Conservation (phyloP, 2,329 filamentous ascomycete genomes). For the Aureobasidium leucospermi region DNA sequence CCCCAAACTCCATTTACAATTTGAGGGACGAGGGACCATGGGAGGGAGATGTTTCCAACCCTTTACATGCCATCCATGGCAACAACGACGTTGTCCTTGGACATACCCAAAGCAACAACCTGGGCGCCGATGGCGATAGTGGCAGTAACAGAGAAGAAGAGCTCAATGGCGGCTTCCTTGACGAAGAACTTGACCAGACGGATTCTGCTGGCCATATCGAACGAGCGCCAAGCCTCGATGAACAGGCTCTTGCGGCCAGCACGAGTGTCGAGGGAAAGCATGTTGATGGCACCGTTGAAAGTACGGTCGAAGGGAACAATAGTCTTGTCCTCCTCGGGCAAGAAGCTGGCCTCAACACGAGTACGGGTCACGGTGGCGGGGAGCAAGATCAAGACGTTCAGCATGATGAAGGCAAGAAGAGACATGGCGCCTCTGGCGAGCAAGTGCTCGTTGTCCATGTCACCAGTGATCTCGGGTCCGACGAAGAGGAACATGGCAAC, state of each 20-base stretch:
- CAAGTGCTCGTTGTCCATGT: slow-evolving; percentile 25
- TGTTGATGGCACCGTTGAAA: slow-evolving; percentile 64
- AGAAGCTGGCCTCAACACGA: slow-evolving; percentile 79
- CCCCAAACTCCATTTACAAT: slow-evolving; percentile 5
- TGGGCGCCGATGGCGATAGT: slow-evolving; percentile 19
- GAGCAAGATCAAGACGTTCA: slow-evolving; percentile 63
- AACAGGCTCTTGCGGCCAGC: slow-evolving; percentile 47
- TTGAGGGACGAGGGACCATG: background rate
- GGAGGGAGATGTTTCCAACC: background rate
- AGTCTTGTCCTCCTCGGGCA: slow-evolving; percentile 72
- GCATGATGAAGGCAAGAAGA: slow-evolving; percentile 29
- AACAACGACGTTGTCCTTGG: background rate
- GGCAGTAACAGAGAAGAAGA: slow-evolving; percentile 21
- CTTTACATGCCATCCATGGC: background rate
- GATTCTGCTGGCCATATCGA: slow-evolving; percentile 63
- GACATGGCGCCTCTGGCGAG: slow-evolving; percentile 21
- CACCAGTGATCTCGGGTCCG: slow-evolving; percentile 16
- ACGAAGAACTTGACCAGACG: slow-evolving; percentile 67
- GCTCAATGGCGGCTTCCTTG: slow-evolving; percentile 45
- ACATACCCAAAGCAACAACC: slow-evolving; percentile 12
- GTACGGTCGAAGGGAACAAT: slow-evolving; percentile 87
- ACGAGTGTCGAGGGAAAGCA: slow-evolving; percentile 61
- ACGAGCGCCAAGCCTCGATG: slow-evolving; percentile 70
- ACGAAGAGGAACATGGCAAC: slow-evolving; percentile 21
- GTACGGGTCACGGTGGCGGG: slow-evolving; percentile 70